Evolutionary conservation across 805 yeast genomes (phyloP).

Genomic region (Candida gorgasii): DNA sequence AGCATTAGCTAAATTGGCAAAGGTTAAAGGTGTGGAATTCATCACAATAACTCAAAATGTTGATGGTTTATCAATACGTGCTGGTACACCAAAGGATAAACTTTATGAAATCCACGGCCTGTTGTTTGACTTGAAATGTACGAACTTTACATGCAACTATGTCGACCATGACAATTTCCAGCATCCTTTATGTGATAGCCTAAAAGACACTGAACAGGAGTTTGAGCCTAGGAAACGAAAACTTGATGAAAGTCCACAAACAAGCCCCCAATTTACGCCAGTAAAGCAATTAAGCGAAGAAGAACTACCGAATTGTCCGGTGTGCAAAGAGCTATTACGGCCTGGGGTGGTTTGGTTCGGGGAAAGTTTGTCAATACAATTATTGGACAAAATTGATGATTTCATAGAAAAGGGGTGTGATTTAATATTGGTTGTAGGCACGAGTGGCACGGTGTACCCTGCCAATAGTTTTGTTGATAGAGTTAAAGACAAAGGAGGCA

Average conservation of each 20-base stretch:
- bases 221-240: slow-evolving; percentile 19
- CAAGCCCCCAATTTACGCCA: slow-evolving; percentile 46
- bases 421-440: slow-evolving; percentile 78
- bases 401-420: slow-evolving; percentile 66
- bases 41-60: slow-evolving; percentile 81
- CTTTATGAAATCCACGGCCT: slow-evolving; percentile 79
- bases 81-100: slow-evolving; percentile 55
- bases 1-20: slow-evolving; percentile 65
- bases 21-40: slow-evolving; percentile 33
- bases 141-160: slow-evolving; percentile 71
- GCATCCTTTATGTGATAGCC: slow-evolving; percentile 60
- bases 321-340: slow-evolving; percentile 64
- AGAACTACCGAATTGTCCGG: slow-evolving; percentile 76
- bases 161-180: slow-evolving; percentile 50
- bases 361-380: slow-evolving; percentile 71
- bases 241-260: slow-evolving; percentile 11
- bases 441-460: slow-evolving; percentile 86
- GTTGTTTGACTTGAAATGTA: slow-evolving; percentile 70
- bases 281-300: slow-evolving; percentile 47
- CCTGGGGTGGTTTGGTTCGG: slow-evolving; percentile 97
- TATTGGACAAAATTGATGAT: slow-evolving; percentile 67
- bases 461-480: slow-evolving; percentile 89
- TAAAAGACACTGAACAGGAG: slow-evolving; percentile 43
- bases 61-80: slow-evolving; percentile 70
- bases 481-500: slow-evolving; percentile 70